Evolutionary conservation across 495 filamentous ascomycete genomes (phyloP).

Genomic region (Chaetomidium leptoderma): DNA sequence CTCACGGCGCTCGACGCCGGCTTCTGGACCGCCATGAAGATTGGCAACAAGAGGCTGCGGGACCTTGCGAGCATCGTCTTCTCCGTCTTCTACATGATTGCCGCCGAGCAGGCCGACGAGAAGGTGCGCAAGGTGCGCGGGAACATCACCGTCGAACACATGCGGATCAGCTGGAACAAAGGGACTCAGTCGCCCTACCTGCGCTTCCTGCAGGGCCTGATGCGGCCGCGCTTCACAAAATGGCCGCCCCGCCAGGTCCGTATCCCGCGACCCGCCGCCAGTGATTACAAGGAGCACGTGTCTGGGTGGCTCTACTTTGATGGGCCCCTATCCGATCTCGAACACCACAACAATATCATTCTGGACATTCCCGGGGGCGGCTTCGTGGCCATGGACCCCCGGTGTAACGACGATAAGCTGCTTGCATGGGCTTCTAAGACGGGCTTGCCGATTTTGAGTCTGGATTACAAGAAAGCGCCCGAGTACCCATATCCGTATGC

Average conservation of each 20-base stretch:
- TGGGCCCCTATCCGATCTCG: conserved; percentile 71
- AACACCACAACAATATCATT: conserved; percentile 73
- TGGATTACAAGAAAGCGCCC: conserved; percentile 93
- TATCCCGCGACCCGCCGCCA: conserved; percentile 73
- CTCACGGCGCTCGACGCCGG: conserved; percentile 92
- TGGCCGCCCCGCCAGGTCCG: conserved; percentile 76
- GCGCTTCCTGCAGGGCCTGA: conserved; percentile 58
- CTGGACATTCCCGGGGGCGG: conserved; percentile 92
- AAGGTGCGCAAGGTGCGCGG: conserved; percentile 91
- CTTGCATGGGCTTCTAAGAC: conserved; percentile 83
- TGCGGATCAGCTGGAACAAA: conserved; percentile 95
- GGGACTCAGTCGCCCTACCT: conserved; percentile 73
- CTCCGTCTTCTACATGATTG: conserved; percentile 81
- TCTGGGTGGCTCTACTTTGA: conserved; percentile 93
- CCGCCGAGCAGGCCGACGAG: conserved; percentile 91
- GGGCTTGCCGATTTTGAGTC: conserved; percentile 76
- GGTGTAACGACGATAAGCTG: conserved; percentile 87
- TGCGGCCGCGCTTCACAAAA: conserved; percentile 72
- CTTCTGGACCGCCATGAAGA: conserved; percentile 97
- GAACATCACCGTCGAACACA: conserved; percentile 81
- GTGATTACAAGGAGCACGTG: conserved; percentile 76
- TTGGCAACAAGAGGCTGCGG: conserved; percentile 73
- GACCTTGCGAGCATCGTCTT: conserved; percentile 81
- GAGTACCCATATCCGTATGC: conserved; percentile 95
- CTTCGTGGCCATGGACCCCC: conserved; percentile 90